These are phyloP conservation scores for Xylaria sp. DNA, from an alignment of 2,329 filamentous ascomycete genomes.

Conservation along the genomic window DNA sequence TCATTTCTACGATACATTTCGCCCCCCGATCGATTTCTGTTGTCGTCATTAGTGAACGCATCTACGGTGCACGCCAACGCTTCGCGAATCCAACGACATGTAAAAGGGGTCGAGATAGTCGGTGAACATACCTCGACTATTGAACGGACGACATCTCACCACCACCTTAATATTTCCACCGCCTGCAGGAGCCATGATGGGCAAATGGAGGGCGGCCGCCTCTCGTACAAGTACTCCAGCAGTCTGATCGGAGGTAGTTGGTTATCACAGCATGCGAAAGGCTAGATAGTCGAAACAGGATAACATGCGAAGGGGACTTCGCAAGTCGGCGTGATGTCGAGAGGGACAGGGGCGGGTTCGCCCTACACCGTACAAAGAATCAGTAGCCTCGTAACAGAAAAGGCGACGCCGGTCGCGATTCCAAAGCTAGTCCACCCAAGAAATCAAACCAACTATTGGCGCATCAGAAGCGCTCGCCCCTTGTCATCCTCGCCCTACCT, in stretches of 20 bases:
- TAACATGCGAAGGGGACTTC: slow-evolving; percentile 35
- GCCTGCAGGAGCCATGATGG: slow-evolving; percentile 72
- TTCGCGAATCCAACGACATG: neutral
- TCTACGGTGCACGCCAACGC: neutral
- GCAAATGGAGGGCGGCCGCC: slow-evolving; percentile 40
- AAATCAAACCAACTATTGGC: slow-evolving; percentile 28
- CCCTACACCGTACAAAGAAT: slow-evolving; percentile 10
- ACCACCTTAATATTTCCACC: slow-evolving; percentile 99
- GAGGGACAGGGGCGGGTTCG: neutral
- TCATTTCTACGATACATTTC: slow-evolving; percentile 98
- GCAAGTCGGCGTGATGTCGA: slow-evolving; percentile 6
- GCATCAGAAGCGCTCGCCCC: slow-evolving; percentile 35
- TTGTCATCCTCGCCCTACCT: slow-evolving; percentile 34
- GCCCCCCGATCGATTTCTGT: slow-evolving; percentile 88
- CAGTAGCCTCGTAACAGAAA: slow-evolving; percentile 9
- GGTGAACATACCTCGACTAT: slow-evolving; percentile 78
- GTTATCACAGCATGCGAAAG: slow-evolving; percentile 44
- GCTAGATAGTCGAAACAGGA: slow-evolving; percentile 21
- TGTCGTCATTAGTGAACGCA: slow-evolving; percentile 36
- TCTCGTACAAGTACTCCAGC: slow-evolving; percentile 38
- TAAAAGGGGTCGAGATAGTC: slow-evolving; percentile 3
- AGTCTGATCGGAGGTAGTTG: slow-evolving; percentile 37
- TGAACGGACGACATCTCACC: slow-evolving; percentile 95
- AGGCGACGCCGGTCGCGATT: slow-evolving; percentile 18
- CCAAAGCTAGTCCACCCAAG: slow-evolving; percentile 25